Conservation (phyloP, 2,329 filamentous ascomycete species). For the Aspergillus sp. region DNA sequence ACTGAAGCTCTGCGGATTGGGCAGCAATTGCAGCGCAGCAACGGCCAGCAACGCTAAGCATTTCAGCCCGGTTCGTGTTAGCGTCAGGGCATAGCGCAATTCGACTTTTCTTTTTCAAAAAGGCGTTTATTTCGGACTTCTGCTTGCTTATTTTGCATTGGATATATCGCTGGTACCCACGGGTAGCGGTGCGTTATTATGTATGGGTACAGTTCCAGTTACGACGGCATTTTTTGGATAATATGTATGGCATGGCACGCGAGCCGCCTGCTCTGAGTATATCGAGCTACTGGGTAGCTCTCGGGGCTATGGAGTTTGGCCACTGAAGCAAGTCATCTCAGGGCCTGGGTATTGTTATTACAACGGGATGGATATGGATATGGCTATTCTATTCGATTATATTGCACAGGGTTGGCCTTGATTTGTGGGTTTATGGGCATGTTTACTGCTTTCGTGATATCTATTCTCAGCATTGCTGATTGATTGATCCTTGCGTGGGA, state of each 20-base stretch:
- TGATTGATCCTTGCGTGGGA: conserved; percentile 11
- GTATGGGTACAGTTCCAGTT: conserved; percentile 20
- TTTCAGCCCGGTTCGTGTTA: neutral
- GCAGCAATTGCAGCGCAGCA: conserved; percentile 40
- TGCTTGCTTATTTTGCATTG: conserved; percentile 8
- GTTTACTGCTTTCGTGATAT: conserved; percentile 15
- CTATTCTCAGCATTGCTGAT: conserved; percentile 16
- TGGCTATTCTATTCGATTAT: conserved; percentile 8
- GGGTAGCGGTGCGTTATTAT: conserved; percentile 11
- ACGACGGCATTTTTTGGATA: conserved; percentile 25
- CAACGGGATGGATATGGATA: conserved; percentile 2
- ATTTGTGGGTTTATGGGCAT: conserved; percentile 13
- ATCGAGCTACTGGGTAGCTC: conserved; percentile 8
- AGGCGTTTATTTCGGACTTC: conserved; percentile 1
- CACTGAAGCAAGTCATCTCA: conserved; percentile 2
- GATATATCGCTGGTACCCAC: conserved; percentile 7
- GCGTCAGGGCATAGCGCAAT: neutral
- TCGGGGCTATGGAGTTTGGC: conserved; percentile 2
- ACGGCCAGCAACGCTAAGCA: conserved; percentile 21
- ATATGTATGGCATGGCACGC: conserved; percentile 13
- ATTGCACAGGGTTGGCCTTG: conserved; percentile 9
- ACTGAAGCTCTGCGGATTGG: conserved; percentile 63
- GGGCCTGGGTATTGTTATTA: neutral
- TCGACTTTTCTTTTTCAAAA: neutral
- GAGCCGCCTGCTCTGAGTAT: neutral